Percentiles rank a stretch among this genome's conserved stretches.
Conservation (phyloP, 2,329 filamentous ascomycete genomes). For the Talaromyces marneffei region DNA sequence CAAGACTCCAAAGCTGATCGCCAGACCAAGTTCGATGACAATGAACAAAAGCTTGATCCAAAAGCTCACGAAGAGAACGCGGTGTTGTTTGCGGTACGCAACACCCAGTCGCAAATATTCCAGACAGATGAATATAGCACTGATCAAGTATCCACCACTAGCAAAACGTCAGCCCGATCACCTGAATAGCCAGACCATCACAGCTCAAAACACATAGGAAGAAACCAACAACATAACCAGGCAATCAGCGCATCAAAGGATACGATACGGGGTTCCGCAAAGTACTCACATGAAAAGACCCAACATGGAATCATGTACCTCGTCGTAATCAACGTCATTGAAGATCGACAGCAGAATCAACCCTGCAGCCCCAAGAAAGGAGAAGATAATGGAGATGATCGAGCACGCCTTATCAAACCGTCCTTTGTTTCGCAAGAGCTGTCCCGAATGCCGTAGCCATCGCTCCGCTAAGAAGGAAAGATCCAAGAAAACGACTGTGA, state of each 20-base stretch:
- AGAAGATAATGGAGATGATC: constrained; percentile 49
- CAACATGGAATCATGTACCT: constrained; percentile 71
- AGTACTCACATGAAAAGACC: constrained; percentile 63
- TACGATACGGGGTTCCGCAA: neutral
- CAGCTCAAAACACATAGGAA: neutral
- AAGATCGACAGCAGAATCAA: constrained; percentile 80
- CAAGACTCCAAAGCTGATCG: constrained; percentile 58
- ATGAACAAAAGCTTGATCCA: constrained; percentile 84
- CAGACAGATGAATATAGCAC: constrained; percentile 80
- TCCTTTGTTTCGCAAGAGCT: constrained; percentile 65
- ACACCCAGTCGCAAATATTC: constrained; percentile 83
- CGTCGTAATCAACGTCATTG: constrained; percentile 65
- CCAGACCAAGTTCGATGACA: constrained; percentile 66
- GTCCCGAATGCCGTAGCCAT: constrained; percentile 75
- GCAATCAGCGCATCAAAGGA: neutral
- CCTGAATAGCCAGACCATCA: neutral
- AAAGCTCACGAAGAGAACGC: constrained; percentile 70
- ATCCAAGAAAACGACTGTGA: constrained; percentile 74
- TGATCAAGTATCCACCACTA: constrained; percentile 54
- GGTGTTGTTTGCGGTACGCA: constrained; percentile 65
- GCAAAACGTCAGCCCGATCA: too few relatives aligned
- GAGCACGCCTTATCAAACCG: constrained; percentile 35
- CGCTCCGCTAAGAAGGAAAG: constrained; percentile 74
- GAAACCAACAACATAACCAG: neutral
- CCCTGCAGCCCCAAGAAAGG: constrained; percentile 69